A percentile compares a stretch with the other conserved stretches of the same genome.
phyloP scores from a whole-genome alignment of 768 basidiomycete species.

The Stropharia rugosoannulata region DNA sequence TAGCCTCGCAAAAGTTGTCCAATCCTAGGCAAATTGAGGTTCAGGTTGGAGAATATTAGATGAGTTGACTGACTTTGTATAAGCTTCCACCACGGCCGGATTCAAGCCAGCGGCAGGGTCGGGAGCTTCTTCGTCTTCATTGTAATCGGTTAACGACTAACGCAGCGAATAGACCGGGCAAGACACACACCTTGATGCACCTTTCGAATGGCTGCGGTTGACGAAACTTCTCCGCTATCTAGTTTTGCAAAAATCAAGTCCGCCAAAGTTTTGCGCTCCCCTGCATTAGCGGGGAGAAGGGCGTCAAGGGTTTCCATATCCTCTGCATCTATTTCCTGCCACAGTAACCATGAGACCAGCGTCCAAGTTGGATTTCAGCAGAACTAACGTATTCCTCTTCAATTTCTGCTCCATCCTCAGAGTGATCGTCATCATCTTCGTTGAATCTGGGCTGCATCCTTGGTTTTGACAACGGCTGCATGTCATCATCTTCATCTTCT shows the following conservation, averaged over 20 bases:
- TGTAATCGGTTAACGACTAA: neutral
- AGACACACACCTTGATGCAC: slow-evolving; percentile 53
- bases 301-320: slow-evolving; percentile 87
- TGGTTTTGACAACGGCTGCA: slow-evolving; percentile 29
- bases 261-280: slow-evolving; percentile 83
- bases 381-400: slow-evolving; percentile 62
- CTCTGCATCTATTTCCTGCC: slow-evolving; percentile 84
- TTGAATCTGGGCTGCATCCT: slow-evolving; percentile 28
- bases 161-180: neutral
- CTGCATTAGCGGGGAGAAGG: slow-evolving; percentile 71
- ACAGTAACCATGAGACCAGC: slow-evolving; percentile 8
- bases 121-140: slow-evolving; percentile 49
- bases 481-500: slow-evolving; percentile 38
- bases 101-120: slow-evolving; percentile 89
- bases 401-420: slow-evolving; percentile 49
- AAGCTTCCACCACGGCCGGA: slow-evolving; percentile 90
- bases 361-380: neutral
- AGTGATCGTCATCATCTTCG: slow-evolving; percentile 58
- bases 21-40: slow-evolving; percentile 48
- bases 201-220: slow-evolving; percentile 57
- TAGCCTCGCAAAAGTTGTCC: slow-evolving; percentile 85
- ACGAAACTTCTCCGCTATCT: slow-evolving; percentile 58
- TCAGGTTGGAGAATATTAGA: neutral
- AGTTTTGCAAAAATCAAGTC: slow-evolving; percentile 97
- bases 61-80: slow-evolving; percentile 68